phyloP scores from a whole-genome alignment of 805 yeast species.

The Lachancea thermotolerans region DNA sequence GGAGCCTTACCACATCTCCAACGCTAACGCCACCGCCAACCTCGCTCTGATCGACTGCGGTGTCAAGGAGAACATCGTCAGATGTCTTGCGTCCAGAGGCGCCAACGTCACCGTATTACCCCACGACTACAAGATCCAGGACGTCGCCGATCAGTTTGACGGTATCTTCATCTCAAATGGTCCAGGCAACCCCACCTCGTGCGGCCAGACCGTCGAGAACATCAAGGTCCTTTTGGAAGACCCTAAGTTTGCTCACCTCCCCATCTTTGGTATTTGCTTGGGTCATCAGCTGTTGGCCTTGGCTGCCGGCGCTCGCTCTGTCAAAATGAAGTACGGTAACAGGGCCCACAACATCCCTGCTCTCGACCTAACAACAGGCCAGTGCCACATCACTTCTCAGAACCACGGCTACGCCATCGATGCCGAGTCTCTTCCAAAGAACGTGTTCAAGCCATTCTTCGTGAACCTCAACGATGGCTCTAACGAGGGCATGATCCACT shows the following conservation, averaged over 20 bases:
- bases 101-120: constrained; percentile 97
- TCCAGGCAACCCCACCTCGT: constrained; percentile 96
- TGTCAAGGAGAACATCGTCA: constrained; percentile 92
- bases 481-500: constrained; percentile 96
- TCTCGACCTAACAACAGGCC: constrained; percentile 79
- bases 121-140: constrained; percentile 86
- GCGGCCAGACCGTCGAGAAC: constrained; percentile 68
- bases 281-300: constrained; percentile 96
- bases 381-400: constrained; percentile 96
- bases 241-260: constrained; percentile 49
- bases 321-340: constrained; percentile 94
- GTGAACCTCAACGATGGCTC: constrained; percentile 91
- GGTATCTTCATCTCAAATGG: constrained; percentile 94
- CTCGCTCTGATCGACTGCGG: constrained; percentile 97
- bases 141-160: constrained; percentile 85
- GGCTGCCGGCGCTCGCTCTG: constrained; percentile 89
- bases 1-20: constrained; percentile 83
- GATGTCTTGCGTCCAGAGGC: constrained; percentile 91
- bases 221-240: constrained; percentile 64
- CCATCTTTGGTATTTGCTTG: constrained; percentile 94
- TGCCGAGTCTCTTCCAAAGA: constrained; percentile 60
- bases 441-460: constrained; percentile 75
- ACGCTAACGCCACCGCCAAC: constrained; percentile 54
- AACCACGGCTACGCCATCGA: constrained; percentile 99
- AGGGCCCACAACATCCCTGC: constrained; percentile 99